phyloP scores from a whole-genome alignment of 2,329 filamentous ascomycete genomes.

The Hypoxylon sp. region DNA sequence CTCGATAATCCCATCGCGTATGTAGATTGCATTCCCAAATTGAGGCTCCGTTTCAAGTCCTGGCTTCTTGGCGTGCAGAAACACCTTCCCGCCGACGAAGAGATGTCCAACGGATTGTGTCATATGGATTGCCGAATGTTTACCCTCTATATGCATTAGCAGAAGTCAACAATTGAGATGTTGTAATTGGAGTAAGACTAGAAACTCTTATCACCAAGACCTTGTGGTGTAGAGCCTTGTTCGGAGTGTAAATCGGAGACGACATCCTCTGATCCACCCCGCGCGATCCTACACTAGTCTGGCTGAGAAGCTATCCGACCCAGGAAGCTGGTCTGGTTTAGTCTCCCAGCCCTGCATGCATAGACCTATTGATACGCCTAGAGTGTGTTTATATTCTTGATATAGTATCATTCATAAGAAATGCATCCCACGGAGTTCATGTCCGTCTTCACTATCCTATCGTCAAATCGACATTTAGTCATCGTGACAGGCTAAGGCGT shows the following conservation, averaged over 20 bases:
- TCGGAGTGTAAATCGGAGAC: conserved; percentile 19
- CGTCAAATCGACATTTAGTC: background rate
- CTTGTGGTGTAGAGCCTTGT: conserved; percentile 2
- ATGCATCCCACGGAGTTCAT: background rate
- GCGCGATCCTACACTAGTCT: conserved; percentile 21
- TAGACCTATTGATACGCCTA: conserved; percentile 13
- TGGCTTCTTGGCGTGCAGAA: conserved; percentile 37
- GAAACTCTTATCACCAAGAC: conserved; percentile 1
- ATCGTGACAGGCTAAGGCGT: background rate
- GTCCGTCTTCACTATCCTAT: background rate
- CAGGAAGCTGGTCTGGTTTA: conserved; percentile 8
- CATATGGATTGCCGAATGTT: conserved; percentile 5
- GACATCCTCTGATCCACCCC: conserved; percentile 27
- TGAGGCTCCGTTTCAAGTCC: conserved; percentile 39
- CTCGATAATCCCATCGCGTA: conserved; percentile 38
- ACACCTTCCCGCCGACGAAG: conserved; percentile 42
- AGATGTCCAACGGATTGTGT: conserved; percentile 29
- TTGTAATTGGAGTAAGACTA: background rate
- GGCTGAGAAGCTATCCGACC: conserved; percentile 16
- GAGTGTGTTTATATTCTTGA: conserved; percentile 11
- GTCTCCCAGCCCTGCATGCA: conserved; percentile 9
- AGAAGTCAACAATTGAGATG: background rate
- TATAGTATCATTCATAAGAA: background rate
- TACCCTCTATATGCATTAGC: background rate
- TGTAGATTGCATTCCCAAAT: conserved; percentile 41